phyloP scores from a whole-genome alignment of 176 grass and related monocot species.

The Musa beccarii region DNA sequence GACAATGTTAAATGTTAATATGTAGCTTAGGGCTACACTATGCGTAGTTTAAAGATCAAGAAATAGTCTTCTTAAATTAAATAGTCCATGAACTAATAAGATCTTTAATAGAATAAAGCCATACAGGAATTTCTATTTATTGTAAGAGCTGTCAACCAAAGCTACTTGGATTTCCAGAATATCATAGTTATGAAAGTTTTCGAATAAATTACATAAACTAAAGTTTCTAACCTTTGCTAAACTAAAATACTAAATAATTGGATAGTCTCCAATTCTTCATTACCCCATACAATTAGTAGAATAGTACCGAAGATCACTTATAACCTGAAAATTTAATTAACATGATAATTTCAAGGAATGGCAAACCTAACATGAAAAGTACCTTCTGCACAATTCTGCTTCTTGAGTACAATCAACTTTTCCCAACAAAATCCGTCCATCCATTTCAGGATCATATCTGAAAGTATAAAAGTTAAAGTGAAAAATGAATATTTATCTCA shows the following conservation, averaged over 20 bases:
- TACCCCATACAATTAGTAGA: neutral
- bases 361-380: conserved; percentile 4
- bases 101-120: neutral
- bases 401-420: conserved; percentile 85
- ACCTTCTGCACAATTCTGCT: conserved; percentile 82
- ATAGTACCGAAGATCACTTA: neutral
- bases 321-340: neutral
- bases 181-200: neutral
- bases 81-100: neutral
- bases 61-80: neutral
- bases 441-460: conserved; percentile 98
- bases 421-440: conserved; percentile 73
- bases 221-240: neutral
- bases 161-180: neutral
- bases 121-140: neutral
- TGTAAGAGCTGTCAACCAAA: neutral
- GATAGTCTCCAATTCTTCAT: neutral
- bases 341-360: conserved; percentile 1
- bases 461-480: conserved; percentile 12
- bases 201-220: neutral
- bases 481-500: conserved; percentile 1
- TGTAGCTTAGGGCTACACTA: neutral
- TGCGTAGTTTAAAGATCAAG: neutral
- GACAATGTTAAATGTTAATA: neutral
- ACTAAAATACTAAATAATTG: too few species aligned